A percentile compares a stretch with the other conserved stretches of the same genome.
phyloP scores from a whole-genome alignment of 371 early-diverging fungal genomes.

The Choanephora cucurbitarum region DNA sequence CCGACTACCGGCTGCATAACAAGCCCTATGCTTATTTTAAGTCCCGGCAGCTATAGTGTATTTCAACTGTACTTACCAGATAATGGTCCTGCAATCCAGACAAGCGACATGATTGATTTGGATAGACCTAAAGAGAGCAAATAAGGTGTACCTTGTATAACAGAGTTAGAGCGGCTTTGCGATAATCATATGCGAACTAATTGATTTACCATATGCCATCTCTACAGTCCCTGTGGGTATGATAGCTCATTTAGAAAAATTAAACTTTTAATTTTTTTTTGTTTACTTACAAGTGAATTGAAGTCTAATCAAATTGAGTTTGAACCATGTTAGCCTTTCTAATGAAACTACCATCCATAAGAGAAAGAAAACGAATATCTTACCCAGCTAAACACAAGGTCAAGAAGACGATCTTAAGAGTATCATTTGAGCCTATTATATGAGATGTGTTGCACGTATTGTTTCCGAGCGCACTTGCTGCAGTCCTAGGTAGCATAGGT shows the following conservation, averaged over 20 bases:
- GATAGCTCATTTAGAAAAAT: conserved; percentile 5
- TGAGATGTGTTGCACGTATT: background rate
- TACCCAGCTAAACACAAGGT: conserved; percentile 42
- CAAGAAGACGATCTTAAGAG: conserved; percentile 38
- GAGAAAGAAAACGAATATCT: background rate
- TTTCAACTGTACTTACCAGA: conserved; percentile 58
- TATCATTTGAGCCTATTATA: conserved; percentile 43
- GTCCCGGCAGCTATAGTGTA: background rate
- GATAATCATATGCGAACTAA: background rate
- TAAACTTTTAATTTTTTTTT: background rate
- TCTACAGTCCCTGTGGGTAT: conserved; percentile 62
- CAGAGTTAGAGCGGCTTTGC: background rate
- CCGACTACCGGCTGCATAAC: conserved; percentile 87
- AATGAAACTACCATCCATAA: background rate
- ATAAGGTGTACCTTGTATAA: conserved; percentile 79
- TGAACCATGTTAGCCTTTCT: background rate
- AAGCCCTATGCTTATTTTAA: conserved; percentile 50
- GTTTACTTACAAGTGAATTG: conserved; percentile 47
- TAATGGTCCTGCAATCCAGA: conserved; percentile 97
- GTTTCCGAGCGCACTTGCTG: conserved; percentile 1
- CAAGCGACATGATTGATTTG: conserved; percentile 84
- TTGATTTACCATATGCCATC: conserved; percentile 58
- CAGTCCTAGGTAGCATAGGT: conserved; percentile 10
- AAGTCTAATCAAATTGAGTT: conserved; percentile 22
- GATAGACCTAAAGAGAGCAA: conserved; percentile 83